Evolutionary conservation across 768 basidiomycete species (phyloP).

Genomic region (Chalciporus sphaerocephalus): DNA sequence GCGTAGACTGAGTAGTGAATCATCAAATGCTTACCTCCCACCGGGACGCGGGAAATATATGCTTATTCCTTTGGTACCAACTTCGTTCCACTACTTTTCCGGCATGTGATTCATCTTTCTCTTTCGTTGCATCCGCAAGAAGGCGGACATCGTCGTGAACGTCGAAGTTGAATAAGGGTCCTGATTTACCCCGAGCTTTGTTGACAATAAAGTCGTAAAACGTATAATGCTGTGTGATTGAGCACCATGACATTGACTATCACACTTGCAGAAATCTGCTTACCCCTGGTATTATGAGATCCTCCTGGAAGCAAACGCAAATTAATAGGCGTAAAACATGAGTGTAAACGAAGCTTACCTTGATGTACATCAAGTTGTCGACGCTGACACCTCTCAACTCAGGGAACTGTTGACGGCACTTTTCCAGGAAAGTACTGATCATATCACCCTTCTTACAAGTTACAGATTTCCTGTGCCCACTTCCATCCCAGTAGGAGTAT

Average conservation of each 20-base stretch:
- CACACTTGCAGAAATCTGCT: constrained; percentile 22
- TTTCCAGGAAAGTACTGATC: constrained; percentile 83
- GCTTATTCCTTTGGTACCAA: constrained; percentile 95
- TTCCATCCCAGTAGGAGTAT: constrained; percentile 98
- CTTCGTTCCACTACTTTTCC: constrained; percentile 97
- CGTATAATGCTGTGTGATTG: constrained; percentile 75
- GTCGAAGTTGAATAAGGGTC: constrained; percentile 97
- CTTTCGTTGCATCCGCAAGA: constrained; percentile 88
- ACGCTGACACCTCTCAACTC: constrained; percentile 86
- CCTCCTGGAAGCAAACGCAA: constrained; percentile 52
- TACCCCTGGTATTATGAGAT: constrained; percentile 95
- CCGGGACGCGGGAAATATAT: constrained; percentile 93
- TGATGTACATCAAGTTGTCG: constrained; percentile 98
- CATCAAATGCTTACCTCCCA: constrained; percentile 79
- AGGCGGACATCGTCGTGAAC: constrained; percentile 98
- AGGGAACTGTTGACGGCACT: constrained; percentile 88
- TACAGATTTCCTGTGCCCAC: constrained; percentile 91
- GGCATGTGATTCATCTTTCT: constrained; percentile 98
- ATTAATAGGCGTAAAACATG: constrained; percentile 4
- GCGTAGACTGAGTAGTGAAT: neutral
- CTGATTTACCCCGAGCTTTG: constrained; percentile 97
- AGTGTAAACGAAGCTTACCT: constrained; percentile 45
- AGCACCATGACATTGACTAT: neutral
- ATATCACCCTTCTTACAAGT: constrained; percentile 94
- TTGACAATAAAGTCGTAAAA: constrained; percentile 99